These are phyloP conservation scores for Acanthamoeba lenticulata DNA, from an alignment of 208 protist genomes.

Conservation along the genomic window DNA sequence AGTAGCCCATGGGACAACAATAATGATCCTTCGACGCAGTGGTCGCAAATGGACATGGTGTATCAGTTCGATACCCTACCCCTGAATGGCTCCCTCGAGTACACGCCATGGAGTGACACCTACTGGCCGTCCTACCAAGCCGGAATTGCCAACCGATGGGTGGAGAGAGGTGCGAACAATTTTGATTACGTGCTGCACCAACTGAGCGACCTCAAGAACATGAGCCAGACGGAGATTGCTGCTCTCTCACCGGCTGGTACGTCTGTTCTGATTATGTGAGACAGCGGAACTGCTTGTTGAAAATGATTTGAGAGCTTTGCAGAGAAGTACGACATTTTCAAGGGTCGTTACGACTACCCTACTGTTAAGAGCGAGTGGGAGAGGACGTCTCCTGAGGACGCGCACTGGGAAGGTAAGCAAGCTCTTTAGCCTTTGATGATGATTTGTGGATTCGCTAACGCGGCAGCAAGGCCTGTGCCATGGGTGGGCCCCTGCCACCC, in stretches of 20 bases:
- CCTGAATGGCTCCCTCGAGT: neutral
- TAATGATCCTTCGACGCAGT: neutral
- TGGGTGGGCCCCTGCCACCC: neutral
- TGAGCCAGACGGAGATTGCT: neutral
- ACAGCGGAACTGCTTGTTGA: too few species aligned
- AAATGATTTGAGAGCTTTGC: neutral
- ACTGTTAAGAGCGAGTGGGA: slow-evolving; percentile 17
- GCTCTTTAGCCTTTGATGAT: neutral
- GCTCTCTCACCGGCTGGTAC: neutral
- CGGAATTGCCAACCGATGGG: slow-evolving; percentile 12
- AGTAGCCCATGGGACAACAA: too few species aligned
- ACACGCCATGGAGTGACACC: neutral
- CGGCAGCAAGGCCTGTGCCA: slow-evolving; percentile 34
- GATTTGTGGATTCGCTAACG: neutral
- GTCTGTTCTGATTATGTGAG: neutral
- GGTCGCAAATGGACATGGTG: neutral
- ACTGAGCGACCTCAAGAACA: neutral
- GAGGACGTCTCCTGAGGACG: neutral
- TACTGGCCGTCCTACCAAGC: slow-evolving; percentile 40
- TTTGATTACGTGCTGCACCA: neutral
- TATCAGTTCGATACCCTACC: neutral
- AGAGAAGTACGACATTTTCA: slow-evolving; percentile 64
- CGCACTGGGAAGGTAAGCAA: slow-evolving; percentile 6
- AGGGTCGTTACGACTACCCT: slow-evolving; percentile 21
- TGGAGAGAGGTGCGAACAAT: neutral